phyloP scores from a whole-genome alignment of 2,329 filamentous ascomycete species.

The Aspergillus arachidicola region DNA sequence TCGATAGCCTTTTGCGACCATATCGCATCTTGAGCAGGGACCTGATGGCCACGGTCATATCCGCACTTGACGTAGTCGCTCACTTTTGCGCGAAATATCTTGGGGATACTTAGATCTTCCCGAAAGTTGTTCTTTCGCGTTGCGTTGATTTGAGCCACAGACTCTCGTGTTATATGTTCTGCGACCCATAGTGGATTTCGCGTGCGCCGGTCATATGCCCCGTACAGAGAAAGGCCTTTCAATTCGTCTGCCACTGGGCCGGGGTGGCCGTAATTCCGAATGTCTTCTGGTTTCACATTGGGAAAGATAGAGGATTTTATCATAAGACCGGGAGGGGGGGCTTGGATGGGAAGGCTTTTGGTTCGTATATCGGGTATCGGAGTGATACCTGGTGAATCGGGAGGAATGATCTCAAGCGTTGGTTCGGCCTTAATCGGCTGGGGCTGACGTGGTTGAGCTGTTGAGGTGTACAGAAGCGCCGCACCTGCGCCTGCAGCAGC shows the following conservation, averaged over 20 bases:
- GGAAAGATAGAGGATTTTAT: background rate
- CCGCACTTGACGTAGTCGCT: constrained; percentile 94
- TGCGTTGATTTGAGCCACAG: constrained; percentile 71
- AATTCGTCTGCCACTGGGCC: constrained; percentile 85
- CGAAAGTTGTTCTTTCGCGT: constrained; percentile 83
- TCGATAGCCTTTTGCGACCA: constrained; percentile 95
- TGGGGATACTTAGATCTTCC: constrained; percentile 78
- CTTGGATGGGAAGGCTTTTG: background rate
- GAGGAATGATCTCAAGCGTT: background rate
- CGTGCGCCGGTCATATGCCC: constrained; percentile 84
- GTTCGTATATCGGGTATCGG: background rate
- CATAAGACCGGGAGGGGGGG: background rate
- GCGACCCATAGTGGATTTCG: constrained; percentile 94
- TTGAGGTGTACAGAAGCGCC: background rate
- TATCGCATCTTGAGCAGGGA: constrained; percentile 92
- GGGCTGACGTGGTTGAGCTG: background rate
- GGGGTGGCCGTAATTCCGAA: constrained; percentile 88
- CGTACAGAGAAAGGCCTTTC: constrained; percentile 74
- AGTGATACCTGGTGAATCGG: background rate
- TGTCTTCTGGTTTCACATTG: constrained; percentile 69
- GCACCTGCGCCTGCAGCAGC: background rate
- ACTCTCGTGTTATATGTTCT: constrained; percentile 92
- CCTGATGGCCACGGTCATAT: constrained; percentile 95
- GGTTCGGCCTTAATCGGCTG: background rate
- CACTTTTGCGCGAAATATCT: constrained; percentile 84